Percentiles rank a stretch among this genome's conserved stretches.
Evolutionary conservation across 257 asterid genomes (phyloP).

Genomic region (Petunia axillaris): DNA sequence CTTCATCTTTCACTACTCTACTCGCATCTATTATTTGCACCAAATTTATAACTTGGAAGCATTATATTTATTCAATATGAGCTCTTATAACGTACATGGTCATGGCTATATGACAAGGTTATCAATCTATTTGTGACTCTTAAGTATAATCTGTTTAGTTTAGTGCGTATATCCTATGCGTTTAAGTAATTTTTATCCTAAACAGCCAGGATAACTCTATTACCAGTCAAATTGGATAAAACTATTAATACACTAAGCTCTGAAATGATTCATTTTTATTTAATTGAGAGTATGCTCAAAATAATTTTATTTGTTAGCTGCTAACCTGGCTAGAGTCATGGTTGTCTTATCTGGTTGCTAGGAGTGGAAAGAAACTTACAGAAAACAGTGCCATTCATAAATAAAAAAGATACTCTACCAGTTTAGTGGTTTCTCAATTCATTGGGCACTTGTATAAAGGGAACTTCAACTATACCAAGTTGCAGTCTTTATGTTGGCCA

Average conservation of each 20-base stretch:
- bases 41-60: background rate
- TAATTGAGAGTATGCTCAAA: background rate
- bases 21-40: background rate
- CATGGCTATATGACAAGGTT: too few relatives aligned
- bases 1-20: too few relatives aligned
- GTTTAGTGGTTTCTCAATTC: slow-evolving; percentile 42
- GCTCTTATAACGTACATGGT: too few relatives aligned
- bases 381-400: background rate
- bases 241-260: background rate
- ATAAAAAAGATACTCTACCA: slow-evolving; percentile 36
- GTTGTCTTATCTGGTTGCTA: background rate
- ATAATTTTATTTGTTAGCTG: background rate
- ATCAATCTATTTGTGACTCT: too few relatives aligned
- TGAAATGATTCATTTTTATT: background rate
- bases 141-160: background rate
- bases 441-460: slow-evolving; percentile 33
- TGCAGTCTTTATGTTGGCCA: slow-evolving; percentile 10
- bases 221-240: background rate
- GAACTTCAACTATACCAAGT: background rate
- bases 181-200: too few relatives aligned
- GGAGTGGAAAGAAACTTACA: background rate
- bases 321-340: background rate
- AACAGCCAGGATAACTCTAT: background rate
- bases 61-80: too few relatives aligned
- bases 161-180: too few relatives aligned